Evolutionary conservation across 164 flowering plant species (phyloP).

Genomic region (Saururus chinensis): DNA sequence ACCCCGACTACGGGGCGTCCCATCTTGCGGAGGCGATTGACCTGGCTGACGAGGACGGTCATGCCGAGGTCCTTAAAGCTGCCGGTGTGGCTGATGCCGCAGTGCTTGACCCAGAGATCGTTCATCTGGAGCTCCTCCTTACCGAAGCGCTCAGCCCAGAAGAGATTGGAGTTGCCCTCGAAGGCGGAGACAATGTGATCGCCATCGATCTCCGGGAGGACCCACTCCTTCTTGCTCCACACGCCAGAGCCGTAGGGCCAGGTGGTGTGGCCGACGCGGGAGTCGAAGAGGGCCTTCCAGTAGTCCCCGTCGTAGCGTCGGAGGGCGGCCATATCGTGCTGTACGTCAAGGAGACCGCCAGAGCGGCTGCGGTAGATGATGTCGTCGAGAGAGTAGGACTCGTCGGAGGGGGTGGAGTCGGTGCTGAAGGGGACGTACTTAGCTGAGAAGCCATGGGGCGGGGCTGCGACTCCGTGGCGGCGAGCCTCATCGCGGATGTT

Average conservation of each 20-base stretch:
- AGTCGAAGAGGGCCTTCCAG: conserved; percentile 72
- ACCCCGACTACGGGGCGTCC: conserved; percentile 55
- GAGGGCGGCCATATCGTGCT: conserved; percentile 68
- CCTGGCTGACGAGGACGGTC: conserved; percentile 85
- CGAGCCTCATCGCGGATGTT: conserved; percentile 78
- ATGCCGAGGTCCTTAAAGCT: conserved; percentile 82
- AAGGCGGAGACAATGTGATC: conserved; percentile 70
- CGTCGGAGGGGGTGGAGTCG: conserved; percentile 35
- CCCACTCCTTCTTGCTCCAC: conserved; percentile 94
- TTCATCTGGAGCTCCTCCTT: conserved; percentile 60
- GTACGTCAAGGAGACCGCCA: conserved; percentile 83
- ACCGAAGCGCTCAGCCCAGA: conserved; percentile 91
- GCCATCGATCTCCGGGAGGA: conserved; percentile 64
- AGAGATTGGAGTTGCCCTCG: conserved; percentile 80
- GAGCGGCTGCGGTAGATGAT: conserved; percentile 72
- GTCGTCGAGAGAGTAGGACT: conserved; percentile 82
- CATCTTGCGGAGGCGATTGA: conserved; percentile 50
- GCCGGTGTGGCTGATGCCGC: conserved; percentile 76
- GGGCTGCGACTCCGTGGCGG: conserved; percentile 16
- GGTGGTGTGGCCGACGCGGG: conserved; percentile 68
- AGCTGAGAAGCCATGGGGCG: conserved; percentile 53
- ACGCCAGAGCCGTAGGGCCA: conserved; percentile 97
- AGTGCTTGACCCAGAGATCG: conserved; percentile 88
- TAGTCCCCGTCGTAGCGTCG: conserved; percentile 51
- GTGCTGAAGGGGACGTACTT: conserved; percentile 73